Evolutionary conservation across 805 yeast species (phyloP).

Genomic region (Candida chilensis): DNA sequence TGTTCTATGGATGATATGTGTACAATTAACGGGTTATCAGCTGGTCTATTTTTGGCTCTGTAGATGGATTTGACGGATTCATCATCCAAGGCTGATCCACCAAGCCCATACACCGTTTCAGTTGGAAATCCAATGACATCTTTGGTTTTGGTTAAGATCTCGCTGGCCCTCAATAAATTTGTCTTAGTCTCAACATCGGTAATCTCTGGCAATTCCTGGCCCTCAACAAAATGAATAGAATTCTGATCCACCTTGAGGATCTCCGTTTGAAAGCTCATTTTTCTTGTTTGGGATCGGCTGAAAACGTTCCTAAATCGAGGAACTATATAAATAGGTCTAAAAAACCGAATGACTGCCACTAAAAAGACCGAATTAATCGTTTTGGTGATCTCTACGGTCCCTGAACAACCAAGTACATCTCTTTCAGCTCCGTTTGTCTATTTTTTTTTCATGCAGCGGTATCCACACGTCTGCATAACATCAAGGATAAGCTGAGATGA

Average conservation of each 20-base stretch:
- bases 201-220: slow-evolving; percentile 31
- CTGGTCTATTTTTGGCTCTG: slow-evolving; percentile 85
- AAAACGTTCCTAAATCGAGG: too few species aligned
- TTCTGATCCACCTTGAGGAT: slow-evolving; percentile 46
- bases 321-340: too few species aligned
- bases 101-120: slow-evolving; percentile 94
- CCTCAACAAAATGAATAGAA: slow-evolving; percentile 37
- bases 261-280: slow-evolving; percentile 13
- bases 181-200: slow-evolving; percentile 41
- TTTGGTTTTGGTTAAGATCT: slow-evolving; percentile 35
- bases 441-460: too few species aligned
- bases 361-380: too few species aligned
- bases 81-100: slow-evolving; percentile 75
- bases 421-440: too few species aligned
- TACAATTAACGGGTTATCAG: slow-evolving; percentile 90
- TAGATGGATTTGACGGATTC: slow-evolving; percentile 71
- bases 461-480: too few species aligned
- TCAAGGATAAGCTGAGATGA: too few species aligned
- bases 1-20: slow-evolving; percentile 79
- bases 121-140: slow-evolving; percentile 90
- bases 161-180: slow-evolving; percentile 51
- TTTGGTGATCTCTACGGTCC: too few species aligned
- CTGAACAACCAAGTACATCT: too few species aligned
- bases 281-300: too few species aligned
- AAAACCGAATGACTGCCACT: too few species aligned